Base-by-base conservation (phyloP, 345 rosid species). In the Dimocarpus longan region DNA sequence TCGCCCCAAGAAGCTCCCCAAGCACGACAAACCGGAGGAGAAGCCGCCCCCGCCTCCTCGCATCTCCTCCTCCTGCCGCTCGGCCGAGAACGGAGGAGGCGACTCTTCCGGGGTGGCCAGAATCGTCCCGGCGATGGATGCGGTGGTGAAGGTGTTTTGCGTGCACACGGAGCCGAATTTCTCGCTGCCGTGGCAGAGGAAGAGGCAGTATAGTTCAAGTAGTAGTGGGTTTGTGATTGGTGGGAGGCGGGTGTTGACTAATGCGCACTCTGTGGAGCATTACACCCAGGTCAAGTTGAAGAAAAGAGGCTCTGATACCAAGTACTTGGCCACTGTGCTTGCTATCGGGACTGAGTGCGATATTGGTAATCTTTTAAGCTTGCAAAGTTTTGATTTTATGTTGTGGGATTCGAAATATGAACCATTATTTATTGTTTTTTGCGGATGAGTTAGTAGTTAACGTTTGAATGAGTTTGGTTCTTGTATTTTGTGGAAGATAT, bases 321-420 rank as follows among this genome's bases (percentile, higher is more conserved):
- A 91, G 85, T 90, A 88, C 79, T 83, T 91, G 87, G 95, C 93
- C 16, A 87, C 89, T 15, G 95, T 91, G 18, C 85, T 91, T 26
- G 91, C 93, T 66, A 88, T 90, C 64, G 95, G 95, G 60, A 90
- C 90, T 0, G 93, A 91, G 79, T 91, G 93, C 40, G 95, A 91
- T 67, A 88, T 91, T 65, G 93, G 95, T 91, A 85, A 52, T 59
- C 6, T 13, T 16, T 11, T n/a, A 32, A 44, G 15, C 21, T 9
- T 60, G 24, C 22, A 42, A 70, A 70, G 67, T 54, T 43, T 43
- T 46, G 65, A 60, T 60, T 60, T 21, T 60, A 60, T 19, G 65
- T 60, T 21, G 65, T 60, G 5, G 65, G 16, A 60, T 60, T 21
- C 21, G 65, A 60, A 21, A 21, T n/a, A 60, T 21, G 26, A 46